Evolutionary conservation across 805 yeast species (phyloP).

Genomic region (Candida hungchunana): DNA sequence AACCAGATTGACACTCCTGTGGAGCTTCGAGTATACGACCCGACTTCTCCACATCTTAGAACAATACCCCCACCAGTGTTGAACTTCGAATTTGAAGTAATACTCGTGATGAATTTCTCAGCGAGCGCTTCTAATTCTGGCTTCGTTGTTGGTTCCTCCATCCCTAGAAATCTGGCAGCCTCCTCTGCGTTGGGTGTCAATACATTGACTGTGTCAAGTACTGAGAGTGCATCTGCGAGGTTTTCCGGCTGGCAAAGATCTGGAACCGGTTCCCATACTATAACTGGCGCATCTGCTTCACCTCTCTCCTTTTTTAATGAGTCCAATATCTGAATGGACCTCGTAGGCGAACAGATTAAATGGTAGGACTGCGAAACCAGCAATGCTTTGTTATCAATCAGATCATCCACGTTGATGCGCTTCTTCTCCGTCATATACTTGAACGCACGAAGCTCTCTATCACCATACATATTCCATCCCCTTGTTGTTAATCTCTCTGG

Average conservation of each 20-base stretch:
- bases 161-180: constrained; percentile 60
- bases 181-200: constrained; percentile 86
- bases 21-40: constrained; percentile 48
- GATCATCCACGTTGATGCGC: constrained; percentile 54
- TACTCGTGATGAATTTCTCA: constrained; percentile 33
- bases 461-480: constrained; percentile 75
- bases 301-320: constrained; percentile 21
- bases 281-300: constrained; percentile 27
- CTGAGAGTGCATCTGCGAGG: constrained; percentile 32
- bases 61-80: constrained; percentile 45
- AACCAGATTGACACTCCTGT: constrained; percentile 38
- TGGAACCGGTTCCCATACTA: constrained; percentile 87
- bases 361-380: constrained; percentile 51
- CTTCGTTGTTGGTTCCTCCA: constrained; percentile 36
- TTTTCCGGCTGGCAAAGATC: constrained; percentile 58
- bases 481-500: constrained; percentile 60
- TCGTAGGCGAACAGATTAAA: constrained; percentile 65
- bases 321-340: constrained; percentile 48
- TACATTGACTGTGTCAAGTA: constrained; percentile 47
- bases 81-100: constrained; percentile 32
- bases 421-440: constrained; percentile 57
- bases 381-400: constrained; percentile 36
- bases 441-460: constrained; percentile 56
- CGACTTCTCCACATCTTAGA: constrained; percentile 72
- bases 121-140: constrained; percentile 43